Conservation (phyloP, 176 grass and related monocot genomes). For the Triticum dicoccoides region DNA sequence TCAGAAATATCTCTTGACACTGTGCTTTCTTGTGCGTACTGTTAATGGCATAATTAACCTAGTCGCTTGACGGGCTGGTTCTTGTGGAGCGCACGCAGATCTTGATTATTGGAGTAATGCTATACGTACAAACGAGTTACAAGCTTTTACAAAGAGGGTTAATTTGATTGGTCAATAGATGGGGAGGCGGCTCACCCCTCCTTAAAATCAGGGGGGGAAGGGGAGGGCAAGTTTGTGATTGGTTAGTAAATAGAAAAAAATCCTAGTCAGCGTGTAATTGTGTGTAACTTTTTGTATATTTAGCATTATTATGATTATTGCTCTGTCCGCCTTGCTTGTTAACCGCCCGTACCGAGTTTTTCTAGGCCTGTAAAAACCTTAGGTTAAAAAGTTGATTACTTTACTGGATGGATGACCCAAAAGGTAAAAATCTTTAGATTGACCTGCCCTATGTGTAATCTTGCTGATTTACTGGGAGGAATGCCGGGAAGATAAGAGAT, state of each 20-base stretch:
- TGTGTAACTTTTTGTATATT: too few relatives aligned
- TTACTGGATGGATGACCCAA: neutral
- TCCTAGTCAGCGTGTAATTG: too few relatives aligned
- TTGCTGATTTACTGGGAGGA: neutral
- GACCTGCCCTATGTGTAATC: neutral
- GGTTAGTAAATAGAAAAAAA: too few relatives aligned
- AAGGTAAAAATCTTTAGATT: neutral
- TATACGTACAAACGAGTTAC: too few relatives aligned
- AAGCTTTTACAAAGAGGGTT: too few relatives aligned
- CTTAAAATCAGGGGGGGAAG: too few relatives aligned
- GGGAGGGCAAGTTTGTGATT: too few relatives aligned
- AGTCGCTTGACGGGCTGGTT: neutral
- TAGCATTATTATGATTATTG: too few relatives aligned
- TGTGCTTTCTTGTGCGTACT: too few relatives aligned
- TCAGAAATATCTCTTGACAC: neutral
- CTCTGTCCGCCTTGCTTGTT: neutral
- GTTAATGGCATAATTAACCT: too few relatives aligned
- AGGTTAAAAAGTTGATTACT: neutral
- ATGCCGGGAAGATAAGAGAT: neutral
- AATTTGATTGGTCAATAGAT: too few relatives aligned
- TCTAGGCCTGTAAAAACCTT: neutral
- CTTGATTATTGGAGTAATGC: neutral
- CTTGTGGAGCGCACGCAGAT: neutral
- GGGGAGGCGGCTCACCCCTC: too few relatives aligned
- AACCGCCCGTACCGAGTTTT: neutral